Base-by-base conservation (phyloP, 2,329 filamentous ascomycete species). In the Colletotrichum tofieldiae region DNA sequence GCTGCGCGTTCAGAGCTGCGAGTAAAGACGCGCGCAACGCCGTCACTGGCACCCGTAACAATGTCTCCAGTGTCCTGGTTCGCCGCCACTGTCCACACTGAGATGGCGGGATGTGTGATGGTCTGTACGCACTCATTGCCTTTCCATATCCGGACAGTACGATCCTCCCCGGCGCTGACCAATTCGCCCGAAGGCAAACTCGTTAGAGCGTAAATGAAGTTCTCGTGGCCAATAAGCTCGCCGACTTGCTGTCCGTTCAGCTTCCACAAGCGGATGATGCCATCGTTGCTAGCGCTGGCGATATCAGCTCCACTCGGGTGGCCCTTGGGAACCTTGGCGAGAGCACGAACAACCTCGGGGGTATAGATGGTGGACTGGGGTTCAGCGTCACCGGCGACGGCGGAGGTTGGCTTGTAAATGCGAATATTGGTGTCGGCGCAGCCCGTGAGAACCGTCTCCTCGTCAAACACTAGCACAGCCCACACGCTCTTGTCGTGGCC, bases 21-120 rank as follows among this genome's bases (percentile, higher is more conserved):
- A 16, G 92, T 96, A 80, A 98, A 99, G 69, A 98, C 86, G 54
- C 96, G 92, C 11, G 95, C 92, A 55, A 96, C 85, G 67, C 93
- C 92, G 79, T 99, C 96, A 80, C 96, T 99, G 37, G 96, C 92
- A 41, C 96, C 96, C 3, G 94, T 94, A n/a, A 94, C 94, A 73
- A 99, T 96, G 77, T 99, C 97, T 29, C 96, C 96, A 59, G 90
- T 97, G 74, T 94, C 91, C 0, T 87, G 79, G 78, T 94, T 96
- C 14, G 90, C 93, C n/a, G 95, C 93, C 23, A 99, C 94, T 18
- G 91, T 88, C 96, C 96, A 99, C 6, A 99, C 95, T 0, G 96
- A 98, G 67, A 98, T 97, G 12, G 96, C 96, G 14, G 96, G 96
- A 78, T 98, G 95, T 1, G 96, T 98, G 75, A 99, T 98, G 49